phyloP scores from a whole-genome alignment of 139 green algal species.

The Chlamydomonas urium region DNA sequence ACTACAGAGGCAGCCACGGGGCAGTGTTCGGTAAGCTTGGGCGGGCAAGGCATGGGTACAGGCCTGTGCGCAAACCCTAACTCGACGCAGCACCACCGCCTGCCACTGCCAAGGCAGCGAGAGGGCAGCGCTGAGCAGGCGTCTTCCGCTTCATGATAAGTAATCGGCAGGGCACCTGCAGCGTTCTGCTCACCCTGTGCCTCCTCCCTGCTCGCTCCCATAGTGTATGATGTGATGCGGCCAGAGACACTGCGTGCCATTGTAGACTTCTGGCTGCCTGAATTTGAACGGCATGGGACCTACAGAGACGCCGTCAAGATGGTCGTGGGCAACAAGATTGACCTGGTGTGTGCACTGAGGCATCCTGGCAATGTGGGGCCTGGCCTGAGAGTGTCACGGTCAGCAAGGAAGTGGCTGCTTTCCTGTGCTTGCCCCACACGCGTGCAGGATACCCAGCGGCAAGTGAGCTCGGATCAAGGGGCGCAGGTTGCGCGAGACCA shows the following conservation, averaged over 20 bases:
- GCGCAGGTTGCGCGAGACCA: conserved; percentile 33
- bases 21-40: conserved; percentile 44
- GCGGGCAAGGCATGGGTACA: neutral
- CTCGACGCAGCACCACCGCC: neutral
- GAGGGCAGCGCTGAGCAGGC: neutral
- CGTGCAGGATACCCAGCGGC: conserved; percentile 10
- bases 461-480: conserved; percentile 30
- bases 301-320: conserved; percentile 35
- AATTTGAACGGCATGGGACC: conserved; percentile 25
- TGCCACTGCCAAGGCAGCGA: neutral
- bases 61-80: neutral
- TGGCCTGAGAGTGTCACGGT: too few relatives aligned
- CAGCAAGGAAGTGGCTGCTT: too few relatives aligned
- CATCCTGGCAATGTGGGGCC: too few relatives aligned
- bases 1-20: conserved; percentile 80
- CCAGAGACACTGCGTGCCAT: conserved; percentile 34
- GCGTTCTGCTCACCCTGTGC: neutral
- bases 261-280: conserved; percentile 35
- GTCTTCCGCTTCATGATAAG: neutral
- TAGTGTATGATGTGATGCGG: conserved; percentile 49
- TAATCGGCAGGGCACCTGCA: neutral
- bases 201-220: neutral
- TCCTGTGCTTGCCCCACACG: too few relatives aligned
- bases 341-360: too few relatives aligned
- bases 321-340: conserved; percentile 27